phyloP scores from a whole-genome alignment of 345 rosid genomes.

The Laguncularia racemosa region DNA sequence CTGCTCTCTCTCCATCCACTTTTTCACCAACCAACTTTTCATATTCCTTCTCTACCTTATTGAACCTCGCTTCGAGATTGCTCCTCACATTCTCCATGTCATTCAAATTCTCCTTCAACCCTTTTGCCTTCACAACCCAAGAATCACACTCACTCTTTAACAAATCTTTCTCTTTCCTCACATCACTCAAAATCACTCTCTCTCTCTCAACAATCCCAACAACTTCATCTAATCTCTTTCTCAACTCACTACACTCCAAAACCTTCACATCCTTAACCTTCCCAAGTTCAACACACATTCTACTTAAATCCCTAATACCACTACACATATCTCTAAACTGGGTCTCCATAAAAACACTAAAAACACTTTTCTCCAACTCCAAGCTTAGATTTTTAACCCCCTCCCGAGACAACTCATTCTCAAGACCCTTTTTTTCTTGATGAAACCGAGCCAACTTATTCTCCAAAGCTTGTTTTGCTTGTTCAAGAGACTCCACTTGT shows the following conservation, averaged over 20 bases:
- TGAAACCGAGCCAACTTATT: constrained; percentile 26
- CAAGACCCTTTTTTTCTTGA: constrained; percentile 20
- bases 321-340: constrained; percentile 32
- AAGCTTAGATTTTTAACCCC: constrained; percentile 28
- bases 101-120: constrained; percentile 26
- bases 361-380: constrained; percentile 36
- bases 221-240: constrained; percentile 21
- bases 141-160: constrained; percentile 20
- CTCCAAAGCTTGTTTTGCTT: constrained; percentile 34
- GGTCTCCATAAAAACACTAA: constrained; percentile 28
- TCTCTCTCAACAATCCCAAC: constrained; percentile 23
- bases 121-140: constrained; percentile 21
- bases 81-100: constrained; percentile 32
- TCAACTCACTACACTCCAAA: constrained; percentile 16
- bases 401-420: constrained; percentile 23
- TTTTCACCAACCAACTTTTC: constrained; percentile 29
- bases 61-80: constrained; percentile 21
- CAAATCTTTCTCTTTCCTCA: constrained; percentile 37
- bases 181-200: constrained; percentile 18
- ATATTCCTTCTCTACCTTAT: constrained; percentile 21
- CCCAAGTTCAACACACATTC: constrained; percentile 3
- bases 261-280: constrained; percentile 28
- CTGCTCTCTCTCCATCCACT: constrained; percentile 13
- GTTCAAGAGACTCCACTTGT: constrained; percentile 37
- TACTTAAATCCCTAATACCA: constrained; percentile 18